These are phyloP conservation scores for Lentinula edodes DNA, from an alignment of 768 basidiomycete genomes.

Conservation along the genomic window DNA sequence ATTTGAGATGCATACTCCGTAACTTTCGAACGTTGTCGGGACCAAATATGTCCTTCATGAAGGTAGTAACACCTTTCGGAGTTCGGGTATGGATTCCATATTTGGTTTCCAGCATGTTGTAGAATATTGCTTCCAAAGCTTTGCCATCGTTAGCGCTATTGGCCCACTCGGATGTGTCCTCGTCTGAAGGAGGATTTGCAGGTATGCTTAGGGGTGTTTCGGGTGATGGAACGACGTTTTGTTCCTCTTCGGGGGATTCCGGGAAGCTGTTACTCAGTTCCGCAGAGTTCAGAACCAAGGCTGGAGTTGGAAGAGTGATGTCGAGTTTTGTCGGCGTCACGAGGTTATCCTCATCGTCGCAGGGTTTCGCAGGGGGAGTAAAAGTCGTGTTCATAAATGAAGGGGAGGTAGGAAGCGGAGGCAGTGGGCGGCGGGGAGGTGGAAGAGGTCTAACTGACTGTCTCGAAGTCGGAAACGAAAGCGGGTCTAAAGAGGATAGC, in stretches of 20 bases:
- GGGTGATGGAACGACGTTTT: not conserved
- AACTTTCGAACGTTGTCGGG: conserved; percentile 35
- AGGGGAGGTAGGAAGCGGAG: conserved; percentile 1
- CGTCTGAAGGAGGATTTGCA: not conserved
- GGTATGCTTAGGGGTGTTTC: not conserved
- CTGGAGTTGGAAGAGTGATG: not conserved
- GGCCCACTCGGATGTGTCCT: conserved; percentile 26
- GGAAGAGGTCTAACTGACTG: not conserved
- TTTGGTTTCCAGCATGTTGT: conserved; percentile 49
- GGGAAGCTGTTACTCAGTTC: not conserved
- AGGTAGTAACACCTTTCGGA: conserved; percentile 38
- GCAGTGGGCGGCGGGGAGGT: conserved; percentile 8
- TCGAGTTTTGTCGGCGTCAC: conserved; percentile 3
- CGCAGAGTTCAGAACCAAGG: not conserved
- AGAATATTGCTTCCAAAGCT: conserved; percentile 53
- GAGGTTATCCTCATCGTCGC: not conserved
- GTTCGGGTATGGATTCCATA: conserved; percentile 50
- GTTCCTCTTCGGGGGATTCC: not conserved
- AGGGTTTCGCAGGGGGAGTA: not conserved
- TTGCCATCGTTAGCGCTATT: conserved; percentile 31
- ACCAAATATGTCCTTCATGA: conserved; percentile 49
- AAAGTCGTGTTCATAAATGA: not conserved
- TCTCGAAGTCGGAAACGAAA: not conserved
- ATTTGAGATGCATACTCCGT: conserved; percentile 46
- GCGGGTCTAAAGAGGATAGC: not conserved